phyloP scores from a whole-genome alignment of 1,284 basidiomycete species.

The Serendipita sp. region DNA sequence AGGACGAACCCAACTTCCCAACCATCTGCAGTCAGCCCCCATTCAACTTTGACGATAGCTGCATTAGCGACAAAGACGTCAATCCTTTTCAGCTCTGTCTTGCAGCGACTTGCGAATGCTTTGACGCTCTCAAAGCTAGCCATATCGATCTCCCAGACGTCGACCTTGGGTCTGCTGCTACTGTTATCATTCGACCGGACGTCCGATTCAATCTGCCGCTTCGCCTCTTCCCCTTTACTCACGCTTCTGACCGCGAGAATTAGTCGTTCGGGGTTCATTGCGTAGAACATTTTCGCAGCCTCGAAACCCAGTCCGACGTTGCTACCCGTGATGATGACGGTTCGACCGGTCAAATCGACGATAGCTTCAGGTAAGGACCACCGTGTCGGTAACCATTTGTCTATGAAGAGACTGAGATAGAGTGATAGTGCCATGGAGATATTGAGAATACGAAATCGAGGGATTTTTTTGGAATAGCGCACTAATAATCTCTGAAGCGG shows the following conservation, averaged over 20 bases:
- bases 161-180: not conserved
- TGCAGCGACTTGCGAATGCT: slow-evolving; percentile 11
- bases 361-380: not conserved
- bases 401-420: not conserved
- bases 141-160: slow-evolving; percentile 17
- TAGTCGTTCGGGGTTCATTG: slow-evolving; percentile 19
- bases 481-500: too few species aligned
- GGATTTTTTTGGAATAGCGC: too few species aligned
- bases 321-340: slow-evolving; percentile 22
- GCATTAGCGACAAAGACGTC: slow-evolving; percentile 4
- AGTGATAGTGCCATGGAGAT: not conserved
- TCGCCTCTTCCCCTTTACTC: slow-evolving; percentile 17
- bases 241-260: slow-evolving; percentile 21
- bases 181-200: not conserved
- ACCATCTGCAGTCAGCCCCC: not conserved
- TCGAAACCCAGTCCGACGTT: slow-evolving; percentile 25
- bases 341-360: slow-evolving; percentile 21
- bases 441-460: too few species aligned
- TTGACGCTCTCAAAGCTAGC: slow-evolving; percentile 13
- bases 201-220: not conserved
- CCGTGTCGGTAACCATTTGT: not conserved
- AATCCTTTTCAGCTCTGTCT: slow-evolving; percentile 9
- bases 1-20: not conserved
- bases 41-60: not conserved
- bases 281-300: slow-evolving; percentile 17